Base-by-base conservation (phyloP, 2,329 filamentous ascomycete genomes). In the Aspergillus pseudoterreus region DNA sequence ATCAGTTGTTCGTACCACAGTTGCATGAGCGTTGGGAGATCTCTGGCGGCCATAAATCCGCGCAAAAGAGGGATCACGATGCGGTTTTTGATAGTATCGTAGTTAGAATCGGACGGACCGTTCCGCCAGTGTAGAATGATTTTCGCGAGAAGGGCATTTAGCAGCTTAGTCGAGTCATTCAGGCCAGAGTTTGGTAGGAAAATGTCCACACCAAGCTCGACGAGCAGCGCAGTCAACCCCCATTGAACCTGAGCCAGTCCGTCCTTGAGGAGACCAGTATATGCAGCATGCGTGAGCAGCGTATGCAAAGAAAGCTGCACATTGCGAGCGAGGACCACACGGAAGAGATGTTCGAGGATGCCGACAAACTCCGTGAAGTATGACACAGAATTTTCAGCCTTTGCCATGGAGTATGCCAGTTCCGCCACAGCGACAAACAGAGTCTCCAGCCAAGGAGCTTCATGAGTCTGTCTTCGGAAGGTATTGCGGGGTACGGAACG, bases 371-470 rank as follows among this genome's bases (percentile, higher is more conserved):
- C 61, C 30, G 62, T 49, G 39, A 65, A 61, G 45, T 64, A 63
- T 2, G 57, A 57, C 4, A 54, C 46, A 1, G 54, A 52, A 22
- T 62, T 62, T 30, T 65, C 63, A 11, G 64, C 58, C 43, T 69
- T 66, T 14, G 63, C 60, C 11, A 63, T 64, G 11, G 66, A 72
- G 42, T 66, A 75, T 9, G 69, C 67, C 39, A 71, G 58, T 51
- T 75, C 69, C 6, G 70, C 66, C 41, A 77, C 63, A 27, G 66
- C 65, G 21, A 71, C 68, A 49, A 79, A 79, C n/a, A 78, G 63
- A 2, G 69, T 70, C 59, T 78, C 76, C 45, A 81, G 59, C 77
- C 78, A 81, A 12, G 71, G 66, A 36, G 72, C 72, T 60, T 81
- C 78, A 21, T 71, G 63, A 6, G 70, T 70, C 56, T 75, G 71